These are phyloP conservation scores for Balakata baccata DNA, from an alignment of 345 rosid genomes.

Conservation along the genomic window DNA sequence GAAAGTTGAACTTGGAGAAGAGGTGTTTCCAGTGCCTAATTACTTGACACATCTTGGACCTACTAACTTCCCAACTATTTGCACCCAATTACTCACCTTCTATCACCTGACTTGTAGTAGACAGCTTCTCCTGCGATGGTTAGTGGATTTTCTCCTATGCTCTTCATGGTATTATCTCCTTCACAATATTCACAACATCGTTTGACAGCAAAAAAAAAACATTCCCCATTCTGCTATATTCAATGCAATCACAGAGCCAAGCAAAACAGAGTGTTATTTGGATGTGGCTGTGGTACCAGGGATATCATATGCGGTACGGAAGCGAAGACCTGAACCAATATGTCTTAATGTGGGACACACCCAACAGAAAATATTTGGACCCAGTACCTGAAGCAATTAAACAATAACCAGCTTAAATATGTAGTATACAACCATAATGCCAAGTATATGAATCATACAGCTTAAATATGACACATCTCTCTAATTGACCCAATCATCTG, in stretches of 20 bases:
- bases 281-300: conserved; percentile 25
- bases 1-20: too few species aligned
- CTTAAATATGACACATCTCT: too few species aligned
- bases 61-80: too few species aligned
- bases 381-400: conserved; percentile 57
- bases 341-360: conserved; percentile 63
- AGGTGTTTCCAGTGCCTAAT: neutral
- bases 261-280: conserved; percentile 24
- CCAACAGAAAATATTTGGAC: conserved; percentile 74
- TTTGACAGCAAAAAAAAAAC: neutral
- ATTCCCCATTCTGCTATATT: conserved; percentile 9
- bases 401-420: neutral
- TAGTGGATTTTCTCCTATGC: too few species aligned
- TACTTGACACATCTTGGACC: too few species aligned
- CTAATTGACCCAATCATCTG: too few species aligned
- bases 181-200: neutral
- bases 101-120: neutral
- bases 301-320: conserved; percentile 57
- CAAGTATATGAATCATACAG: neutral
- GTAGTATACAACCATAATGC: neutral
- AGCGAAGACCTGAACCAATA: conserved; percentile 69
- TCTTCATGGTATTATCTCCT: neutral
- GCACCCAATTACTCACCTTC: neutral
- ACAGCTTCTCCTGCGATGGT: neutral
- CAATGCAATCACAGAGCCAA: conserved; percentile 12